A percentile compares a stretch with the other conserved stretches of the same genome.
Conservation (phyloP, 192 early-diverging fungal species). For the Backusella macrospora region DNA sequence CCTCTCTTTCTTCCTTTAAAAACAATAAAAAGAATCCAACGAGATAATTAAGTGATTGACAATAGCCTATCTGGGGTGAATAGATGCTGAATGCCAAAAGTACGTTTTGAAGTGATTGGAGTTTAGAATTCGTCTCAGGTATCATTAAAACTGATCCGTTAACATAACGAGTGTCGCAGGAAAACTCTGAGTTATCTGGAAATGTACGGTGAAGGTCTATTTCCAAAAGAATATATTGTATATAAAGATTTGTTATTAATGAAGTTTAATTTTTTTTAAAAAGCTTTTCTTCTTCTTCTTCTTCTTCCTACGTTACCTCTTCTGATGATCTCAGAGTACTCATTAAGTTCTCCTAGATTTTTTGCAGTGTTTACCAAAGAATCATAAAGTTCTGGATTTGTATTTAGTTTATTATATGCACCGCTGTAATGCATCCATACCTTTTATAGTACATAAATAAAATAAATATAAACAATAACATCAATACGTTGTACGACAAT, state of each 20-base stretch:
- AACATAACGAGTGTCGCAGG: constrained; percentile 40
- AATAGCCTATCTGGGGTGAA: constrained; percentile 79
- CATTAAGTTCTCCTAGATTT: constrained; percentile 55
- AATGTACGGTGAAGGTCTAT: constrained; percentile 83
- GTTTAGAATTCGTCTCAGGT: constrained; percentile 49
- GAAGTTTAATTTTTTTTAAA: background rate
- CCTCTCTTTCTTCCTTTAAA: constrained; percentile 70
- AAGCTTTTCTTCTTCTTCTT: background rate
- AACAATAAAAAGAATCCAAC: constrained; percentile 75
- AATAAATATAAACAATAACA: constrained; percentile 14
- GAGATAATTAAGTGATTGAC: constrained; percentile 82
- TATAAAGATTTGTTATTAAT: background rate
- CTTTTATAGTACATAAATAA: background rate
- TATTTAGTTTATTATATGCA: constrained; percentile 57
- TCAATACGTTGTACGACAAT: background rate
- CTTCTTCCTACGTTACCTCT: constrained; percentile 44
- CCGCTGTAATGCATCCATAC: constrained; percentile 71
- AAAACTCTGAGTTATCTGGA: constrained; percentile 77
- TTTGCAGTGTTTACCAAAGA: constrained; percentile 48
- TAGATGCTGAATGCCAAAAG: constrained; percentile 73
- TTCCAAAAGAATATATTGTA: background rate
- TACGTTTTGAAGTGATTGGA: constrained; percentile 65
- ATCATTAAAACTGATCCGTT: constrained; percentile 15
- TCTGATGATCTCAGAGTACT: constrained; percentile 70
- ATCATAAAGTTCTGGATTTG: constrained; percentile 61